Base-by-base conservation (phyloP, 208 protist species). In the Trypanosomatidae sp. region DNA sequence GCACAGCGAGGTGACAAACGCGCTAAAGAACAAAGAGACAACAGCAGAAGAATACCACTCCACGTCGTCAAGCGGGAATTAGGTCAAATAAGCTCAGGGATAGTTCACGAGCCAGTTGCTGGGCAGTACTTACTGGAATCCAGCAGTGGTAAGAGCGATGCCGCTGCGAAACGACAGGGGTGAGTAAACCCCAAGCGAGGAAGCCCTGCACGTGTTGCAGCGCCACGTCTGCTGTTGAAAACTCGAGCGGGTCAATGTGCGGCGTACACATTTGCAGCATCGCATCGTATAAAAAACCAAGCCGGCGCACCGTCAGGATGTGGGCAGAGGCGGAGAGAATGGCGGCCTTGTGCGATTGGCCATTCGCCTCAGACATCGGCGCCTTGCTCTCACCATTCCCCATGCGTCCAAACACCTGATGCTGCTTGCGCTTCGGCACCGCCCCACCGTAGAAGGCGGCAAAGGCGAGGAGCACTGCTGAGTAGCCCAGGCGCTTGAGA, bases 361-460 rank as follows among this genome's bases (percentile, higher is more conserved):
- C 77, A 41, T 89, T 91, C 47, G 81, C 25, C 41, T 83, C 77
- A 50, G 49, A 46, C 30, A 39, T 28, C 19, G 46, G 25, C 2
- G 65, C 30, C 55, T 33, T 59, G 56, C 62, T 50, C 53, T 76
- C 71, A 3, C 30, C 66, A 22, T 9, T 36, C 28, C 67, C 33
- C 55, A 76, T 73, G 56, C 52, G 59, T 69, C 78, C 62, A 66
- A 96, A 89, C 17, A 91, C 86, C 67, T 85, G 71, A 30, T 83
- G 76, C 59, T 93, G 87, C 69, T 89, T 86, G 50, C 79, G 76
- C 49, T 80, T 80, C 47, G 90, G 88, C 30, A 96, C 88, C 7
- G 88, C 86, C 17, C 92, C 92, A 50, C 80, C 83, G 79, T 95
- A 96, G 71, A 96, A 96, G 39, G 87, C 80, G 47, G 85, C 84